phyloP scores from a whole-genome alignment of 1,139 yeast species.

The Magnusiomyces paraingens region DNA sequence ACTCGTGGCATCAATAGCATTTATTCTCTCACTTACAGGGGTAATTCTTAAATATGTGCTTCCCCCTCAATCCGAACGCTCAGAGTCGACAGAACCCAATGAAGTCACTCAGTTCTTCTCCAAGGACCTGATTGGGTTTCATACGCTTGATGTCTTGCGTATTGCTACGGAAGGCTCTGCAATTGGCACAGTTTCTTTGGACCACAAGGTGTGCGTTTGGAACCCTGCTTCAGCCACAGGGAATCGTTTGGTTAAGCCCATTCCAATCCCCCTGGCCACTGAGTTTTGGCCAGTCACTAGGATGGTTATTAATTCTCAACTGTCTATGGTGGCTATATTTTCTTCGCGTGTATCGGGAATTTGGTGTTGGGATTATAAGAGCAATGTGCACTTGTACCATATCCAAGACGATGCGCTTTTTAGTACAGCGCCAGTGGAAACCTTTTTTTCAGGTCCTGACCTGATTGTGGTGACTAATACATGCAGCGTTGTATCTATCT shows the following conservation, averaged over 20 bases:
- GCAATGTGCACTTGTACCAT: conserved; percentile 13
- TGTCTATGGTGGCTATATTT: conserved; percentile 53
- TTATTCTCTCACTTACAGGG: conserved; percentile 38
- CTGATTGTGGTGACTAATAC: conserved; percentile 21
- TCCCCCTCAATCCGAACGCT: conserved; percentile 19
- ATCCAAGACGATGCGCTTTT: conserved; percentile 16
- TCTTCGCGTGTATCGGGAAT: conserved; percentile 28
- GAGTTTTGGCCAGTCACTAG: conserved; percentile 66
- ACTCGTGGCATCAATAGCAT: conserved; percentile 38
- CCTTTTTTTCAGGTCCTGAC: conserved; percentile 22
- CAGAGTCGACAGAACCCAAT: conserved; percentile 15
- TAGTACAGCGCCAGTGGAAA: conserved; percentile 17
- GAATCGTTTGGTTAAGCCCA: conserved; percentile 29
- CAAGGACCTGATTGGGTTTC: conserved; percentile 53
- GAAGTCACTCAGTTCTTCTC: conserved; percentile 31
- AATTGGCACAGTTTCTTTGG: conserved; percentile 65
- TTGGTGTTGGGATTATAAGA: conserved; percentile 21
- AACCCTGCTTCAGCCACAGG: conserved; percentile 45
- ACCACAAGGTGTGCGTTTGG: conserved; percentile 68
- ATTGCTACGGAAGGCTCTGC: conserved; percentile 48
- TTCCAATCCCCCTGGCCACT: conserved; percentile 37
- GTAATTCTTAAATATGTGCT: conserved; percentile 33
- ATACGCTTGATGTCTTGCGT: conserved; percentile 55
- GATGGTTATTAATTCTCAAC: conserved; percentile 53
- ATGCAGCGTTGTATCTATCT: conserved; percentile 20